phyloP scores from a whole-genome alignment of 768 basidiomycete species.

The Boletus sp. region DNA sequence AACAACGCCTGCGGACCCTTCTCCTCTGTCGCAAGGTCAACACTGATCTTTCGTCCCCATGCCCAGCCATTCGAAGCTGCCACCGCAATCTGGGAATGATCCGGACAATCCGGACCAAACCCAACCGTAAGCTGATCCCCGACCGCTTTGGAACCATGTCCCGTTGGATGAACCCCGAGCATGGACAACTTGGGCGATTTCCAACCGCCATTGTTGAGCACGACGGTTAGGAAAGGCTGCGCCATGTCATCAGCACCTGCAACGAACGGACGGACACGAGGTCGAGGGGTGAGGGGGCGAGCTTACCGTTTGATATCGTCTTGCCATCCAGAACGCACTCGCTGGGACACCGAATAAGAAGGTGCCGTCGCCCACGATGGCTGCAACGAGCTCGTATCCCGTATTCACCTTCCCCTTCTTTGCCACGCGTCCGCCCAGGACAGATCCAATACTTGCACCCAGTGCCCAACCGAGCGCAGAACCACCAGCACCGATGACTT shows the following conservation, averaged over 20 bases:
- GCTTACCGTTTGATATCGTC: conserved; percentile 61
- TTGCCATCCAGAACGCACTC: conserved; percentile 72
- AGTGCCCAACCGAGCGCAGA: conserved; percentile 69
- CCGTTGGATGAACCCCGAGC: conserved; percentile 61
- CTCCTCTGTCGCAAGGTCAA: conserved; percentile 21
- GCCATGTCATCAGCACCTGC: background rate
- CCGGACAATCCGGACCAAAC: conserved; percentile 61
- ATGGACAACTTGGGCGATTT: conserved; percentile 63
- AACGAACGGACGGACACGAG: background rate
- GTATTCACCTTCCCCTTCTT: conserved; percentile 20
- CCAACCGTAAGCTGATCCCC: conserved; percentile 57
- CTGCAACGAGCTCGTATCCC: conserved; percentile 52
- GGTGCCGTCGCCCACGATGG: conserved; percentile 68
- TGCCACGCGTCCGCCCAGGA: conserved; percentile 40
- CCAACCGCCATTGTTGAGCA: conserved; percentile 75
- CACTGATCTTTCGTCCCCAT: conserved; percentile 45
- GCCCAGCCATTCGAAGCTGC: conserved; percentile 72
- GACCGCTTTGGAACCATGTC: conserved; percentile 45
- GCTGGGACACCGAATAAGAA: conserved; percentile 67
- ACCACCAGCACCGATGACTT: conserved; percentile 56
- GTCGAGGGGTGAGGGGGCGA: background rate
- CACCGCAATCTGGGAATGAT: conserved; percentile 60
- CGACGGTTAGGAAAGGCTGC: conserved; percentile 68
- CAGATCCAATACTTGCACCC: conserved; percentile 61
- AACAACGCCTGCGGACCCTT: conserved; percentile 27